Percentiles rank a stretch among this genome's conserved stretches.
Conservation (phyloP, 345 rosid species). For the Acer saccharum region DNA sequence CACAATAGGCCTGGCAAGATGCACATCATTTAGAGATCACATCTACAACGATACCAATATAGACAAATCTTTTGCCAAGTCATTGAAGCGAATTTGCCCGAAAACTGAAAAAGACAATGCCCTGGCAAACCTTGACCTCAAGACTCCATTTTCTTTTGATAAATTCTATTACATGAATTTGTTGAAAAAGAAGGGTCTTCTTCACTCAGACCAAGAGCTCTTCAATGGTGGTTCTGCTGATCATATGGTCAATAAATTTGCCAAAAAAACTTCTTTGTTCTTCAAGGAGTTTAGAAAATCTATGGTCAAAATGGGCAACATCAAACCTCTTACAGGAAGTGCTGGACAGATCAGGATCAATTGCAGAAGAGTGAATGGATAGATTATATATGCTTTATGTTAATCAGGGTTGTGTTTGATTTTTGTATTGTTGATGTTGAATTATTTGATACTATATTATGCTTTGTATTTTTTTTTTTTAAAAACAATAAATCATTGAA, state of each 20-base stretch:
- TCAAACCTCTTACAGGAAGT: constrained; percentile 38
- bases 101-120: constrained; percentile 24
- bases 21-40: constrained; percentile 25
- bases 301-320: constrained; percentile 49
- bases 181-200: constrained; percentile 40
- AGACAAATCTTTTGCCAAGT: constrained; percentile 26
- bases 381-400: neutral
- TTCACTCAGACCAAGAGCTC: constrained; percentile 42
- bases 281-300: constrained; percentile 32
- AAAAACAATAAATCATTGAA: no score
- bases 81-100: constrained; percentile 22
- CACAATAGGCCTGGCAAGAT: constrained; percentile 40
- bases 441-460: no score
- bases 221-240: constrained; percentile 33
- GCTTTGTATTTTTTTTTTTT: no score
- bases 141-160: constrained; percentile 31
- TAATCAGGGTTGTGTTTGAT: no score
- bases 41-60: constrained; percentile 41
- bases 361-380: constrained; percentile 35
- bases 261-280: constrained; percentile 23
- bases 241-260: constrained; percentile 29
- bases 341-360: constrained; percentile 41
- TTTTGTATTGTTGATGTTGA: no score
- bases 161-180: constrained; percentile 35
- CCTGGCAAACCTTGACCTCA: constrained; percentile 24